Conservation (phyloP, 306 rosid species). For the Myrica gale region DNA sequence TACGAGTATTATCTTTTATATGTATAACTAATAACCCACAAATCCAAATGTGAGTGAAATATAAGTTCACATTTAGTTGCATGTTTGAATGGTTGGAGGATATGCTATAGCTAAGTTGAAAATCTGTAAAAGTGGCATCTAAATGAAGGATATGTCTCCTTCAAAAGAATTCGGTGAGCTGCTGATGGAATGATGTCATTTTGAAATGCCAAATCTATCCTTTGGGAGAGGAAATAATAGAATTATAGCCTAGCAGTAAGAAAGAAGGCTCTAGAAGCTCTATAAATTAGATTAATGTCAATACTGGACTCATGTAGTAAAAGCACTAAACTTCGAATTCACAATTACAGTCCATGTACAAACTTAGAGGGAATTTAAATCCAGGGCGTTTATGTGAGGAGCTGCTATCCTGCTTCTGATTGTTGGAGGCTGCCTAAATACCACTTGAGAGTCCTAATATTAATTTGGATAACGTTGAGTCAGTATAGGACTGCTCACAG, state of each 20-base stretch:
- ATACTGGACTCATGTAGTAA: not conserved
- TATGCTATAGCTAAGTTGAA: not conserved
- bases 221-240: not conserved
- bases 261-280: not conserved
- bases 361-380: not conserved
- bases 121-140: not conserved
- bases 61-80: not conserved
- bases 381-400: too few relatives aligned
- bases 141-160: not conserved
- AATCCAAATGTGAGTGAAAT: too few relatives aligned
- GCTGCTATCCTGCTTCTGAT: too few relatives aligned
- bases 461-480: not conserved
- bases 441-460: not conserved
- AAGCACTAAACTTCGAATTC: not conserved
- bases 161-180: not conserved
- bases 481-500: not conserved
- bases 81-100: not conserved
- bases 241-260: not conserved
- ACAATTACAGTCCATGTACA: not conserved
- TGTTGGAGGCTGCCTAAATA: too few relatives aligned
- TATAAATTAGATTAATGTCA: not conserved
- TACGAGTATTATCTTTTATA: too few relatives aligned
- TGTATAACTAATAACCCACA: too few relatives aligned
- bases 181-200: not conserved
- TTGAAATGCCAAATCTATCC: not conserved